Percentiles rank a stretch among this genome's conserved stretches.
Conservation (phyloP, 1,284 basidiomycete genomes). For the Pseudozyma hubeiensis region DNA sequence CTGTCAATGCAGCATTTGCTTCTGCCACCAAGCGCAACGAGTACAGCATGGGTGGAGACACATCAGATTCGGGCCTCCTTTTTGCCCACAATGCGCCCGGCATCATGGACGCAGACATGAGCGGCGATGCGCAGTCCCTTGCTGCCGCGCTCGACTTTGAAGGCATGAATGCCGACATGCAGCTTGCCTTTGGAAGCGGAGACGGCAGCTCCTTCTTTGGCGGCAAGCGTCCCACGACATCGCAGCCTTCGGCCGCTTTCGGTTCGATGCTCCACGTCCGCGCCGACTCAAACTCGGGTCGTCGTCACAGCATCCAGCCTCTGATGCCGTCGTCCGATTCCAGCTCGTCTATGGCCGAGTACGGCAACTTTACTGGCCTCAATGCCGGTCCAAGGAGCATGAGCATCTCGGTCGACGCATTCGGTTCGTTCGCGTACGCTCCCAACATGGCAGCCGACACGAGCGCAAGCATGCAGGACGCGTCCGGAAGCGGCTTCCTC, state of each 20-base stretch:
- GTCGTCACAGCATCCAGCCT: constrained; percentile 60
- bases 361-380: constrained; percentile 15
- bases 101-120: constrained; percentile 24
- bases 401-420: constrained; percentile 42
- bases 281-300: constrained; percentile 39
- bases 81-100: constrained; percentile 32
- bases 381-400: constrained; percentile 30
- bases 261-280: constrained; percentile 35
- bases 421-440: constrained; percentile 21
- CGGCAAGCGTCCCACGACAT: constrained; percentile 39
- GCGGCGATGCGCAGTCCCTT: constrained; percentile 36
- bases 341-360: constrained; percentile 32
- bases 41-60: constrained; percentile 4
- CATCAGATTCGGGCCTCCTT: constrained; percentile 16
- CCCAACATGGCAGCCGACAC: constrained; percentile 18
- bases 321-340: constrained; percentile 46
- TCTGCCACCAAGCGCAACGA: constrained; percentile 38
- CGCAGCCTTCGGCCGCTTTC: constrained; percentile 7
- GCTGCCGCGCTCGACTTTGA: constrained; percentile 48
- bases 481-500: constrained; percentile 51
- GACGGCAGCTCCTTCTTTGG: constrained; percentile 21
- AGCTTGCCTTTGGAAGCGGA: constrained; percentile 12
- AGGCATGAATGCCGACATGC: constrained; percentile 35
- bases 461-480: constrained; percentile 12
- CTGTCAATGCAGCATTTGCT: constrained; percentile 51